Conservation (phyloP, 2,329 filamentous ascomycete genomes). For the Teratosphaeria gauchensis region DNA sequence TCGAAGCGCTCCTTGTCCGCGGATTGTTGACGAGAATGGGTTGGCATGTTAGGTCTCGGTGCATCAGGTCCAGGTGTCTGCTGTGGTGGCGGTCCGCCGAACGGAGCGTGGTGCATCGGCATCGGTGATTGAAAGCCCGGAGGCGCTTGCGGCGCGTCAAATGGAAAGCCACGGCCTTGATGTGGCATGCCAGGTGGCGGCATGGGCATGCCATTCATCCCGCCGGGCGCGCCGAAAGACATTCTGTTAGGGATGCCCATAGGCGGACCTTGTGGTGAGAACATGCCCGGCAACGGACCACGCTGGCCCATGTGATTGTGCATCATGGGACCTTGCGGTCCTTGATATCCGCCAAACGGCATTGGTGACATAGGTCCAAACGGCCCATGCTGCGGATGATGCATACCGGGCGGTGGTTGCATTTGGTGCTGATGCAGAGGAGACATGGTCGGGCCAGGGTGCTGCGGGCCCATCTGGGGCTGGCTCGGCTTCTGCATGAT, state of each 20-base stretch:
- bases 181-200: conserved; percentile 46
- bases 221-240: conserved; percentile 39
- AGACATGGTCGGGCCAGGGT: conserved; percentile 32
- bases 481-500: conserved; percentile 49
- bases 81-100: conserved; percentile 19
- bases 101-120: conserved; percentile 23
- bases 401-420: conserved; percentile 46
- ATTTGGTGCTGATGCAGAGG: conserved; percentile 53
- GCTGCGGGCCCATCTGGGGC: conserved; percentile 35
- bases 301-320: conserved; percentile 43
- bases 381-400: conserved; percentile 28
- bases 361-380: conserved; percentile 41
- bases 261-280: conserved; percentile 41
- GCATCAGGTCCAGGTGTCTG: conserved; percentile 23
- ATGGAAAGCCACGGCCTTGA: conserved; percentile 43
- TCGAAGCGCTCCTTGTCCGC: conserved; percentile 53
- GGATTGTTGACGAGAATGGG: conserved; percentile 68
- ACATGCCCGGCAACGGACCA: conserved; percentile 42
- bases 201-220: conserved; percentile 41
- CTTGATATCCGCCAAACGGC: conserved; percentile 47
- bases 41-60: conserved; percentile 27
- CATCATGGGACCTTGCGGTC: conserved; percentile 45
- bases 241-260: conserved; percentile 33
- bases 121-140: conserved; percentile 43
- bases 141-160: conserved; percentile 38